phyloP scores from a whole-genome alignment of 805 yeast species.

The Zygotorulaspora chibaensis region DNA sequence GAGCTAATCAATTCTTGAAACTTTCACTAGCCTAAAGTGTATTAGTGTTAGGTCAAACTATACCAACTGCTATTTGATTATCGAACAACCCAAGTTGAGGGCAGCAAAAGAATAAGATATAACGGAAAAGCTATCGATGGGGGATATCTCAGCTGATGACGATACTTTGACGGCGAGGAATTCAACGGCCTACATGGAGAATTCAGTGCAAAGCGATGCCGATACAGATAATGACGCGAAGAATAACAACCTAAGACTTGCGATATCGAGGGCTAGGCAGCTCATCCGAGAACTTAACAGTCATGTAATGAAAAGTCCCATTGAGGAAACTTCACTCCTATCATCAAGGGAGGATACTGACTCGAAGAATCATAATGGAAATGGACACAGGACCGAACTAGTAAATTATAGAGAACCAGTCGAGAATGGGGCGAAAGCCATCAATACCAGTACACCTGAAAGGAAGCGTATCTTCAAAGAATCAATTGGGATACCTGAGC shows the following conservation, averaged over 20 bases:
- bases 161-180: background rate
- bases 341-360: background rate
- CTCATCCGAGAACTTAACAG: constrained; percentile 10
- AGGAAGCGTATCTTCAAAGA: background rate
- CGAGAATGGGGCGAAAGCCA: background rate
- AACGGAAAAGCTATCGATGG: background rate
- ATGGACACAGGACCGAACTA: background rate
- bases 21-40: too few relatives aligned
- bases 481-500: background rate
- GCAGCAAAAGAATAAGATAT: too few relatives aligned
- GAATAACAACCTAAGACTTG: constrained; percentile 2
- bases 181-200: background rate
- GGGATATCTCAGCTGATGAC: background rate
- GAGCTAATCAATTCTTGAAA: too few relatives aligned
- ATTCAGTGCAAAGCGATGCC: constrained; percentile 3
- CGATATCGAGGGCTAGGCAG: constrained; percentile 11
- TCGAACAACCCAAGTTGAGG: too few relatives aligned
- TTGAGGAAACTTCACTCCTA: constrained; percentile 5
- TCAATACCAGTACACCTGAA: background rate
- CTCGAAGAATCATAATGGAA: background rate
- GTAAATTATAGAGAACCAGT: background rate
- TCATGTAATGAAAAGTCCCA: constrained; percentile 11
- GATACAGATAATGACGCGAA: constrained; percentile 1
- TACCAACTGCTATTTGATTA: background rate
- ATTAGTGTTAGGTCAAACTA: background rate